These are phyloP conservation scores for Fusarium subtropicale DNA, from an alignment of 2,329 filamentous ascomycete genomes.

Conservation along the genomic window DNA sequence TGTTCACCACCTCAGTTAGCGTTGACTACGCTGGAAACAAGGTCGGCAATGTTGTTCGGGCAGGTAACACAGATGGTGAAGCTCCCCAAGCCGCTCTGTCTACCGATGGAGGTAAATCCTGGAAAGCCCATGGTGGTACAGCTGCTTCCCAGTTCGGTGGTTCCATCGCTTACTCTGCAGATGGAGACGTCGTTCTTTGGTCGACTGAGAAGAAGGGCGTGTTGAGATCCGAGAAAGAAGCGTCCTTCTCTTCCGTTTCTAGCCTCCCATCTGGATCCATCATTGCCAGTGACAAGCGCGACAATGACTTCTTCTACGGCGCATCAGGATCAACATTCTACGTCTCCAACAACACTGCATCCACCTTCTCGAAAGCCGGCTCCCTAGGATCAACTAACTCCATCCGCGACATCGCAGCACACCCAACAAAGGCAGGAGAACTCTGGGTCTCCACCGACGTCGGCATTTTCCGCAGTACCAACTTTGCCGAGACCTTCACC, in stretches of 20 bases:
- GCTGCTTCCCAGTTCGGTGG: conserved; percentile 59
- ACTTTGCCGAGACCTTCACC: conserved; percentile 63
- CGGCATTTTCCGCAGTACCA: conserved; percentile 65
- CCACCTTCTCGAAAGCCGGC: conserved; percentile 57
- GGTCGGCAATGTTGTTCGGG: conserved; percentile 60
- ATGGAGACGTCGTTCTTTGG: conserved; percentile 63
- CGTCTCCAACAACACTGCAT: conserved; percentile 61
- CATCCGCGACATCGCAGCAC: conserved; percentile 66
- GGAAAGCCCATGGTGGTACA: conserved; percentile 61
- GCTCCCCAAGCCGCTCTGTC: conserved; percentile 61
- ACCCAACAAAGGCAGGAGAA: conserved; percentile 69
- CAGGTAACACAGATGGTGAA: conserved; percentile 58
- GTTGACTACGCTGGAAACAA: conserved; percentile 64
- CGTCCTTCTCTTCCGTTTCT: conserved; percentile 58
- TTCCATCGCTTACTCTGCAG: conserved; percentile 62
- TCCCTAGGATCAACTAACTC: conserved; percentile 55
- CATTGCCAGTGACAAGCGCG: conserved; percentile 66
- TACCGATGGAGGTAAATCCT: conserved; percentile 62
- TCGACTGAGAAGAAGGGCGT: conserved; percentile 56
- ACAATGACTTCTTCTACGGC: conserved; percentile 65
- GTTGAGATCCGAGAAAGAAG: conserved; percentile 56
- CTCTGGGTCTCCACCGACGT: conserved; percentile 68
- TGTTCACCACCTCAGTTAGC: conserved; percentile 58
- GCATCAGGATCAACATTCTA: conserved; percentile 61
- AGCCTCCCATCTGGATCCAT: conserved; percentile 58